Evolutionary conservation across 2,329 filamentous ascomycete genomes (phyloP).

Genomic region (Cytospora schulzeri): DNA sequence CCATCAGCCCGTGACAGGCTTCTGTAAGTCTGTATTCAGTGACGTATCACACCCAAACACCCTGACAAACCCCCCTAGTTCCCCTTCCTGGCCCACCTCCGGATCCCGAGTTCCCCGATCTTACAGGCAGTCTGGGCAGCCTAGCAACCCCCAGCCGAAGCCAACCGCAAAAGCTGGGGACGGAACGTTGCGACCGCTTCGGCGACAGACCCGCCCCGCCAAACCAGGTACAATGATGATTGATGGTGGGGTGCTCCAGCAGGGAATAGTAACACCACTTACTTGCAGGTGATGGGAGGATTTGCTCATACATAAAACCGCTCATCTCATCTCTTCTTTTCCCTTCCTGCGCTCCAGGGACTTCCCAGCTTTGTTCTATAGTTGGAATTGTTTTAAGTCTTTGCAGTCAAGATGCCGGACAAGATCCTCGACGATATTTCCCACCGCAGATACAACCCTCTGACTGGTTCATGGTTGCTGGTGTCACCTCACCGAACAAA

Average conservation of each 20-base stretch:
- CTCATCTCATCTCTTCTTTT: not conserved
- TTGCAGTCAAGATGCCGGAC: slow-evolving; percentile 61
- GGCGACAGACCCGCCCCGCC: slow-evolving; percentile 13
- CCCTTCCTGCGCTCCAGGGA: not conserved
- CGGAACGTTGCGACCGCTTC: slow-evolving; percentile 11
- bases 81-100: not conserved
- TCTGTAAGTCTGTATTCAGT: not conserved
- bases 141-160: slow-evolving; percentile 11
- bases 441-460: slow-evolving; percentile 88
- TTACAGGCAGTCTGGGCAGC: not conserved
- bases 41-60: not conserved
- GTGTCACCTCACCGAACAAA: slow-evolving; percentile 97
- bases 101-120: slow-evolving; percentile 7
- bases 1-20: too few species aligned
- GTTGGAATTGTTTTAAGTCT: too few species aligned
- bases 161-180: not conserved
- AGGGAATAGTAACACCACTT: slow-evolving; percentile 14
- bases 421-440: slow-evolving; percentile 92
- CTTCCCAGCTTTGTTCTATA: not conserved
- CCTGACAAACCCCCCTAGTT: too few species aligned
- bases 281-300: not conserved
- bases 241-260: slow-evolving; percentile 11
- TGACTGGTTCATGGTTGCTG: slow-evolving; percentile 87
- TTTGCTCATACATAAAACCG: slow-evolving; percentile 16
- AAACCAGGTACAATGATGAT: slow-evolving; percentile 15